Evolutionary conservation across 2,329 filamentous ascomycete species (phyloP).

Genomic region (Xylariaceae sp.): DNA sequence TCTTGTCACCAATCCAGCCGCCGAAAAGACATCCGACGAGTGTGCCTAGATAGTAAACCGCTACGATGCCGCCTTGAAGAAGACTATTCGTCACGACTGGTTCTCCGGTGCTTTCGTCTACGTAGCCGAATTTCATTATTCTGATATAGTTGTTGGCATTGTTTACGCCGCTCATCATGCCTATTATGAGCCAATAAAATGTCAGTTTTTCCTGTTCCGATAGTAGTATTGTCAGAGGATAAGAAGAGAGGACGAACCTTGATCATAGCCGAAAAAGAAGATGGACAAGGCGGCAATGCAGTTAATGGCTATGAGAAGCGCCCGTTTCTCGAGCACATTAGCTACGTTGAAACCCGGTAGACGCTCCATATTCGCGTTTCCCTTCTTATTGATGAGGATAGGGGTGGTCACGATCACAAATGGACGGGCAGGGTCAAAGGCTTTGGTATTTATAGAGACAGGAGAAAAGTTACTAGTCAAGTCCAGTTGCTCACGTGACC

Average conservation of each 20-base stretch:
- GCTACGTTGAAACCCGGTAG: conserved; percentile 31
- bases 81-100: conserved; percentile 57
- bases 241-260: conserved; percentile 31
- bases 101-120: conserved; percentile 41
- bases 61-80: conserved; percentile 60
- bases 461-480: too few species aligned
- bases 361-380: conserved; percentile 25
- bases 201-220: neutral
- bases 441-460: too few species aligned
- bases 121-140: conserved; percentile 62
- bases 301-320: conserved; percentile 46
- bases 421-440: too few species aligned
- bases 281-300: conserved; percentile 61
- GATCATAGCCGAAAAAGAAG: conserved; percentile 63
- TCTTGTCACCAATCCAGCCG: conserved; percentile 60
- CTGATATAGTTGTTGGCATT: conserved; percentile 60
- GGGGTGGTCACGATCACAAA: too few species aligned
- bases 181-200: conserved; percentile 1
- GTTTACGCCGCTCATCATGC: conserved; percentile 62
- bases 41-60: conserved; percentile 53
- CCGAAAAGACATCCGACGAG: conserved; percentile 60
- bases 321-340: conserved; percentile 31
- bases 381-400: too few species aligned
- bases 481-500: too few species aligned
- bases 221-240: neutral